These are phyloP conservation scores for Colletotrichum sp. DNA, from an alignment of 2,329 filamentous ascomycete species.

Conservation along the genomic window DNA sequence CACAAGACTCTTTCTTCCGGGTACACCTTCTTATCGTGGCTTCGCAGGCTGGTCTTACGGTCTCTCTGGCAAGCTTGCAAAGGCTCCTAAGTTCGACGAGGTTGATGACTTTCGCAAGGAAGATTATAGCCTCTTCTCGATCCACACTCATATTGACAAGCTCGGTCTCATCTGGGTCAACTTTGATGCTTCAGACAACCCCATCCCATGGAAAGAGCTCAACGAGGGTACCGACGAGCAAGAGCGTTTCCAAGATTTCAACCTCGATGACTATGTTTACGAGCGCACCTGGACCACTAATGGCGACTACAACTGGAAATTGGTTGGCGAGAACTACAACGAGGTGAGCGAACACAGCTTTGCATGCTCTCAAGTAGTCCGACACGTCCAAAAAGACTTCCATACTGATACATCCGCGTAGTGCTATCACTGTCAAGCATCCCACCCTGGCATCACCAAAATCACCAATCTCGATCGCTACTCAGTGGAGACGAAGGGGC, in stretches of 20 bases:
- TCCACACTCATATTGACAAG: slow-evolving; percentile 49
- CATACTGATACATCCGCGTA: not conserved
- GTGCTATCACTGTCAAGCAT: not conserved
- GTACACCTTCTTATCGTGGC: not conserved
- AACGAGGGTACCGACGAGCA: slow-evolving; percentile 30
- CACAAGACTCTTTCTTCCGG: not conserved
- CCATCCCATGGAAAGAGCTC: slow-evolving; percentile 45
- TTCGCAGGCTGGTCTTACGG: slow-evolving; percentile 47
- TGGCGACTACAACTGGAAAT: slow-evolving; percentile 44
- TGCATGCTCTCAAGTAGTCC: not conserved
- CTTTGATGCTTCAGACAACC: slow-evolving; percentile 40
- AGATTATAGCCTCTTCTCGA: slow-evolving; percentile 44
- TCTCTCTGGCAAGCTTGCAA: slow-evolving; percentile 45
- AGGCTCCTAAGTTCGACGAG: slow-evolving; percentile 46
- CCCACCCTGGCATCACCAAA: not conserved
- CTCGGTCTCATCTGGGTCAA: slow-evolving; percentile 56
- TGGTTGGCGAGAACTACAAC: slow-evolving; percentile 52
- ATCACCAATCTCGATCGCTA: not conserved
- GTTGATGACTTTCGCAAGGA: slow-evolving; percentile 43
- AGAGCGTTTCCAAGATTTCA: slow-evolving; percentile 24
- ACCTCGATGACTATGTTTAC: slow-evolving; percentile 28
- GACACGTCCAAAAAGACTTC: not conserved
- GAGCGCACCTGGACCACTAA: slow-evolving; percentile 34
- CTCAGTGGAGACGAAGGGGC: slow-evolving; percentile 35
- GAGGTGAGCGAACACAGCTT: slow-evolving; percentile 27